Base-by-base conservation (phyloP, 208 protist genomes). In the Crithidia mellificae region DNA sequence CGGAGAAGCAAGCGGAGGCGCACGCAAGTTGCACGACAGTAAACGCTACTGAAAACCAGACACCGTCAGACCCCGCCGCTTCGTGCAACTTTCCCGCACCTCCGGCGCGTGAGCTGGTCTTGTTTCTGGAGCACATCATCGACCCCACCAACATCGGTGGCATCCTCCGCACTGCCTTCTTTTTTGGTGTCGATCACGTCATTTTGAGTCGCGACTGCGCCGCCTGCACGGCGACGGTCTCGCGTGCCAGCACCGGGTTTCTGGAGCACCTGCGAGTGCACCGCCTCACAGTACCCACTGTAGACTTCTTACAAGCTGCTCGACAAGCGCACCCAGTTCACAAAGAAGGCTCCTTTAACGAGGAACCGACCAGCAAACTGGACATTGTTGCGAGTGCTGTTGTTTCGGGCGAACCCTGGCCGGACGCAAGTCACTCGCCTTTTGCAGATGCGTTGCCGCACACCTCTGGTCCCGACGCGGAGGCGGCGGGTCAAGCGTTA, bases 71-170 rank as follows among this genome's bases (percentile, higher is more conserved):
- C n/a, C n/a, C n/a, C 6, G 38, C n/a, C 32, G 32, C n/a, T 41
- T 15, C 27, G n/a, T 7, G 11, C 46, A 36, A 2, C 2, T 43
- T 20, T 1, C 22, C 41, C 36, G 2, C 12, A 22, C 17, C 39
- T 9, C 20, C 4, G 2, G 41, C 19, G 5, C 27, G 24, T 11
- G 47, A 57, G 62, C 62, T 62, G 54, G 65, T 91, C 0, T 53
- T 94, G 25, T 91, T 82, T 55, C 78, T 94, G 17, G 89, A 94
- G 70, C 83, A 79, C 69, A 72, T 94, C 24, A 69, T 92, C 22
- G 89, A 94, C 68, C 89, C 89, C 9, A 77, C 73, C 51, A 94
- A 94, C 72, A 68, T 94, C 15, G 89, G 89, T 17, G 74, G 67
- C 52, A 85, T 94, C 38, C 74, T 90, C 19, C 83, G 89, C 62